Evolutionary conservation across 345 rosid species (phyloP), one percentile per base, ranked within the genome.

Genomic region (Kandelia obovata): DNA sequence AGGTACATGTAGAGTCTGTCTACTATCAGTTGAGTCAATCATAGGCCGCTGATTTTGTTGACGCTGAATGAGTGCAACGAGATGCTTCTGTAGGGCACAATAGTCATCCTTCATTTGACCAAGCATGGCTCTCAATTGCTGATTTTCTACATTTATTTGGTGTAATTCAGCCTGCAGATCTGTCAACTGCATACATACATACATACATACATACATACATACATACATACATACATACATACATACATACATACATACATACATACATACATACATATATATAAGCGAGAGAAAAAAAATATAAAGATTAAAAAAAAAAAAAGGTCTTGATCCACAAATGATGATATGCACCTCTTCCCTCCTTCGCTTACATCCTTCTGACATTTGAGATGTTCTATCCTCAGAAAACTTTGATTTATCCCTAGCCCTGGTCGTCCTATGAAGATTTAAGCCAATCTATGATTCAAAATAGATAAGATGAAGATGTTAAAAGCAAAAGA

Each of bases 401-500:
- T 43, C 30, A 6, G 26, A 27, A 8, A 61, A 34, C 20, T 5
- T 62, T 10, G 58, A 55, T 23, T 63, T 35, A 25, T 28, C 60
- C 20, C 62, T 13, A 2, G 23, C 64, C 15, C 11, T 19, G 39
- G 23, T 20, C 15, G 35, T 28, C 25, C 62, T 53, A 1, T 27
- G 28, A 25, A 71, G 68, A 71, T 71, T 27, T 25, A 71, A 28
- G 27, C 68, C 56, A 13, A 68, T 71, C 73, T 69, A 58, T 19
- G 6, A 1, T n/a, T n/a, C 1, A 55, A 68, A 19, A 46, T 7
- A 27, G 27, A 6, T 28, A 6, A 10, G 2, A 26, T 1, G 43
- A 17, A 57, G 51, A 16, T 19, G 21, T 28, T 9, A 21, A 5
- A 8, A 59, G 0, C 21, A 7, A 26, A 16, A 58, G 9, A 7